Conservation (phyloP, 2,329 filamentous ascomycete genomes). For the Colletotrichum horii region DNA sequence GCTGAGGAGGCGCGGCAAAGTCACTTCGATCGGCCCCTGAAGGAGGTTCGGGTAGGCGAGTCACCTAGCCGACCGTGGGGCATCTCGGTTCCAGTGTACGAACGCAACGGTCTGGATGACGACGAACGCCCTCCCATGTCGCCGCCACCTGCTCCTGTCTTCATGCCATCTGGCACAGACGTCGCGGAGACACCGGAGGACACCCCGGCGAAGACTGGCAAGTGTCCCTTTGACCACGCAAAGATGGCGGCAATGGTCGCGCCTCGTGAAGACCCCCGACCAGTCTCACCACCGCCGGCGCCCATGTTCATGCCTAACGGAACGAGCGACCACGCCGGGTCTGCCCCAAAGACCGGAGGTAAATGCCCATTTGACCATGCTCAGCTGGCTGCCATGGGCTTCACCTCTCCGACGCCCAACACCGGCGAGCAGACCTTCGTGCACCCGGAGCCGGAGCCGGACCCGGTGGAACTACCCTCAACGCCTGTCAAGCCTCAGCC, state of each 20-base stretch:
- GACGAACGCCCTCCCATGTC: conserved; percentile 54
- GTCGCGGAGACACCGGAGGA: conserved; percentile 22
- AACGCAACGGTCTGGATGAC: conserved; percentile 40
- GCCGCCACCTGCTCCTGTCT: conserved; percentile 63
- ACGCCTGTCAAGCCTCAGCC: conserved; percentile 27
- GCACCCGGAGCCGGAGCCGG: neutral
- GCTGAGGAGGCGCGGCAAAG: conserved; percentile 66
- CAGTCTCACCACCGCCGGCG: conserved; percentile 62
- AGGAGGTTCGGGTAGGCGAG: conserved; percentile 91
- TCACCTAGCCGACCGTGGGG: conserved; percentile 94
- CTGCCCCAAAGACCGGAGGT: conserved; percentile 33
- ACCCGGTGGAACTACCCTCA: conserved; percentile 22
- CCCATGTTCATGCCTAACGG: conserved; percentile 55
- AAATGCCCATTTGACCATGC: conserved; percentile 67
- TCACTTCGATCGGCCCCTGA: conserved; percentile 83
- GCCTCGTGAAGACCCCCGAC: conserved; percentile 25
- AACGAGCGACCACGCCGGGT: conserved; percentile 22
- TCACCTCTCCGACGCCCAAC: conserved; percentile 7
- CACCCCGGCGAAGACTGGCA: conserved; percentile 39
- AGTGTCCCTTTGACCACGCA: conserved; percentile 65
- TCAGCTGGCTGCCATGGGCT: conserved; percentile 43
- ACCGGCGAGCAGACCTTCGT: conserved; percentile 12
- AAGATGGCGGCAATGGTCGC: conserved; percentile 43
- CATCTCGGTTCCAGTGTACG: conserved; percentile 75
- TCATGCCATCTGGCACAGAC: conserved; percentile 46